A percentile compares a stretch with the other conserved stretches of the same genome.
Evolutionary conservation across 306 rosid genomes (phyloP).

Genomic region (Lotus japonicus): DNA sequence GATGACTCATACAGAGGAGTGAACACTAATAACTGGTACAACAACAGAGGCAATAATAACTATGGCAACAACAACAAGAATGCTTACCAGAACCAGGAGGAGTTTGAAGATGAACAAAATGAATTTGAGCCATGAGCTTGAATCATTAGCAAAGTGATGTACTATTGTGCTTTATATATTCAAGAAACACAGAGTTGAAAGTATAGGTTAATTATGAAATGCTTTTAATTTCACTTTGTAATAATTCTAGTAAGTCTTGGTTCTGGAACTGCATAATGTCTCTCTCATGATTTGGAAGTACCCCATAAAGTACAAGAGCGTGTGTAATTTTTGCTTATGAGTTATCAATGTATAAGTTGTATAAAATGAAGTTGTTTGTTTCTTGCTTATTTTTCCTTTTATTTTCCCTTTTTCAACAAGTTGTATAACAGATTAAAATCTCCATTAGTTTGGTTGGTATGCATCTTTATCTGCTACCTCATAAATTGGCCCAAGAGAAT

Average conservation of each 20-base stretch:
- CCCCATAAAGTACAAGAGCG: slow-evolving; percentile 12
- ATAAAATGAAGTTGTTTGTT: too few species aligned
- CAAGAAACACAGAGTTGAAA: slow-evolving; percentile 16
- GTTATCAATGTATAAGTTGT: slow-evolving; percentile 16
- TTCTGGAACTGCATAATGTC: slow-evolving; percentile 17
- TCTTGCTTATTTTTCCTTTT: too few species aligned
- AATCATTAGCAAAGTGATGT: slow-evolving; percentile 20
- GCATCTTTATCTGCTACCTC: too few species aligned
- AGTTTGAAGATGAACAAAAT: slow-evolving; percentile 40
- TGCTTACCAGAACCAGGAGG: slow-evolving; percentile 44
- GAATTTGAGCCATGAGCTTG: slow-evolving; percentile 58
- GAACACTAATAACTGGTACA: slow-evolving; percentile 31
- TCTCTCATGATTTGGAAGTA: slow-evolving; percentile 15
- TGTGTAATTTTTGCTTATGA: slow-evolving; percentile 24
- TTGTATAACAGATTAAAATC: too few species aligned
- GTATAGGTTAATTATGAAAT: not conserved
- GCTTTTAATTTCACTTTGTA: too few species aligned
- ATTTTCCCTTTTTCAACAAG: too few species aligned
- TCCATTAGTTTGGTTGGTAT: too few species aligned
- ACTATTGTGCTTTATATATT: slow-evolving; percentile 29
- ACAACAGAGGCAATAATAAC: slow-evolving; percentile 27
- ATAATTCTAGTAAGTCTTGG: not conserved
- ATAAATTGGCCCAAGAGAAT: too few species aligned
- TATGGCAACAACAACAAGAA: slow-evolving; percentile 37
- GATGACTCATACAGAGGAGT: slow-evolving; percentile 29